These are phyloP conservation scores for Gaillardinia entomophila DNA, from an alignment of 805 yeast species.

Conservation along the genomic window DNA sequence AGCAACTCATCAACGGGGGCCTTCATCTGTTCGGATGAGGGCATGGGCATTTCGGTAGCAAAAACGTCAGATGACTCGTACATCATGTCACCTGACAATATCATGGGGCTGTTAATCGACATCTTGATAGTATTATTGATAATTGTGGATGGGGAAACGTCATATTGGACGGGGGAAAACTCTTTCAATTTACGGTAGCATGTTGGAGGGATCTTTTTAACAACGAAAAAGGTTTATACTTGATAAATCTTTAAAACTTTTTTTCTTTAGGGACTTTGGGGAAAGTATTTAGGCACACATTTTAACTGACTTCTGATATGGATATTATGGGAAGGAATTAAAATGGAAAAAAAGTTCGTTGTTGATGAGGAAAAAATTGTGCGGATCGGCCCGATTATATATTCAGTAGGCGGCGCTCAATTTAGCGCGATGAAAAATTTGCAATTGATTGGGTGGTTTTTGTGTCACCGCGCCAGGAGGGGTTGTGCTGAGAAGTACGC, in stretches of 20 bases:
- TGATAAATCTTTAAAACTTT: not conserved
- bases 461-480: too few species aligned
- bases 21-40: constrained; percentile 6
- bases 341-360: constrained; percentile 3
- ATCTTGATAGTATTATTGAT: constrained; percentile 11
- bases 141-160: constrained; percentile 12
- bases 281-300: constrained; percentile 5
- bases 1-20: constrained; percentile 18
- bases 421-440: too few species aligned
- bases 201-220: constrained; percentile 4
- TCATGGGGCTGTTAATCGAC: constrained; percentile 15
- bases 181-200: constrained; percentile 21
- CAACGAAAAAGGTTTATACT: constrained; percentile 2
- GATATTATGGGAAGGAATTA: not conserved
- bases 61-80: constrained; percentile 19
- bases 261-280: constrained; percentile 1
- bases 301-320: not conserved
- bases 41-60: constrained; percentile 13
- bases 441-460: too few species aligned
- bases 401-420: too few species aligned
- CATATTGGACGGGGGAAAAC: constrained; percentile 23
- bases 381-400: too few species aligned
- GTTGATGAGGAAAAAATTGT: constrained; percentile 4
- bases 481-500: too few species aligned
- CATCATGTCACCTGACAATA: constrained; percentile 16